Evolutionary conservation across 1,139 yeast genomes (phyloP).

Genomic region (Hansenula sp.): DNA sequence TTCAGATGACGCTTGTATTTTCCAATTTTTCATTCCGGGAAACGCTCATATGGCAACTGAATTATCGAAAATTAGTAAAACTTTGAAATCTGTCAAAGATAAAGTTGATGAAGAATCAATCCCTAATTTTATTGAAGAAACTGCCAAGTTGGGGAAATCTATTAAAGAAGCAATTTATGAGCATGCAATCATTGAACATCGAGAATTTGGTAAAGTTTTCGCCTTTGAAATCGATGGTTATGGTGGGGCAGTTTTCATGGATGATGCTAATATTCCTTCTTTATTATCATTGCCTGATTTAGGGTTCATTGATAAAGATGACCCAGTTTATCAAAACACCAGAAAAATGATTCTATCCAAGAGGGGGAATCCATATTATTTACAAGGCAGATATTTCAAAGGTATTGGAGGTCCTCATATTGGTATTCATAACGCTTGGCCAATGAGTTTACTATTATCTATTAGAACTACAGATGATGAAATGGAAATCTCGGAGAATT

Average conservation of each 20-base stretch:
- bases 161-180: conserved; percentile 57
- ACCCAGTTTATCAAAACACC: conserved; percentile 71
- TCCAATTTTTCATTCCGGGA: conserved; percentile 82
- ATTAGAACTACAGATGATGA: conserved; percentile 76
- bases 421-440: conserved; percentile 84
- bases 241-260: conserved; percentile 74
- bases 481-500: conserved; percentile 51
- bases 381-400: conserved; percentile 56
- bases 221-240: conserved; percentile 91
- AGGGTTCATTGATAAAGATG: conserved; percentile 53
- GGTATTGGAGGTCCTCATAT: conserved; percentile 94
- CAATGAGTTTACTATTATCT: conserved; percentile 73
- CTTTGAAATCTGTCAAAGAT: conserved; percentile 15
- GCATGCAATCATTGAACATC: conserved; percentile 65
- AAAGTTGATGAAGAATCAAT: conserved; percentile 7
- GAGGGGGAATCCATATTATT: conserved; percentile 73
- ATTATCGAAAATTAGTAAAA: conserved; percentile 21
- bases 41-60: conserved; percentile 77
- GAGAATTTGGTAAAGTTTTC: conserved; percentile 67
- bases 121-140: conserved; percentile 21
- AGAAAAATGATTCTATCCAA: conserved; percentile 69
- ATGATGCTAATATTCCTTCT: conserved; percentile 89
- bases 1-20: conserved; percentile 82
- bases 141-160: conserved; percentile 35
- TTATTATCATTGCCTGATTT: conserved; percentile 76